A percentile compares a stretch with the other conserved stretches of the same genome.
These are phyloP conservation scores for Globisporangium cederbergense DNA, from an alignment of 352 stramenopile species.

Conservation along the genomic window DNA sequence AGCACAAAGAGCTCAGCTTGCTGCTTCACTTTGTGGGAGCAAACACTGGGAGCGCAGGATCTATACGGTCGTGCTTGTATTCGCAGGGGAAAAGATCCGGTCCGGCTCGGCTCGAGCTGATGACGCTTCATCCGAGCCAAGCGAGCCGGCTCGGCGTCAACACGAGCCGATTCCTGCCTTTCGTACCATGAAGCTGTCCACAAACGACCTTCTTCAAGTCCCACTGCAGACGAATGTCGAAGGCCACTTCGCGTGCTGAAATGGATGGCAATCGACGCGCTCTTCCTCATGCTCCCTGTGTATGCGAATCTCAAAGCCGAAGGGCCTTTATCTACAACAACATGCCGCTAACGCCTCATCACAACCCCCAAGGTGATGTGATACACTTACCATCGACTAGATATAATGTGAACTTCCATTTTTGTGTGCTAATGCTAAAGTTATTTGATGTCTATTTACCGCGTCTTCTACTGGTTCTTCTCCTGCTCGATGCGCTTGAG, in stretches of 20 bases:
- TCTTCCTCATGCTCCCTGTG: no score
- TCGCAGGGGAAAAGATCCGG: constrained; percentile 4
- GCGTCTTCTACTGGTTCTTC: background rate
- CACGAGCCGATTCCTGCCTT: no score
- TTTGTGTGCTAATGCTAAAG: background rate
- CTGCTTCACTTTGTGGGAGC: constrained; percentile 3
- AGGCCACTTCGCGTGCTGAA: constrained; percentile 1
- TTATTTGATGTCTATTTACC: constrained; percentile 1
- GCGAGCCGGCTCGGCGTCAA: background rate
- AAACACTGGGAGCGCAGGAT: background rate
- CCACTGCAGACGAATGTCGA: background rate
- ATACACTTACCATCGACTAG: no score
- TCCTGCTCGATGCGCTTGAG: constrained; percentile 35
- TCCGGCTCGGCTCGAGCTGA: background rate
- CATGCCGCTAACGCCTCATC: no score
- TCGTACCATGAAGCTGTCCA: no score
- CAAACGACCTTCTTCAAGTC: background rate
- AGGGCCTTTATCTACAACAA: no score
- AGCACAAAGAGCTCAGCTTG: constrained; percentile 2
- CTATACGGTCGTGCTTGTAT: background rate
- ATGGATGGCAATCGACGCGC: background rate
- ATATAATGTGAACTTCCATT: background rate
- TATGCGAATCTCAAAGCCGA: no score
- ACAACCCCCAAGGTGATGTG: no score
- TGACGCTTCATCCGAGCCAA: background rate